Percentiles rank a stretch among this genome's conserved stretches.
phyloP scores from a whole-genome alignment of 2,329 filamentous ascomycete genomes.

The Colletotrichum incanum region DNA sequence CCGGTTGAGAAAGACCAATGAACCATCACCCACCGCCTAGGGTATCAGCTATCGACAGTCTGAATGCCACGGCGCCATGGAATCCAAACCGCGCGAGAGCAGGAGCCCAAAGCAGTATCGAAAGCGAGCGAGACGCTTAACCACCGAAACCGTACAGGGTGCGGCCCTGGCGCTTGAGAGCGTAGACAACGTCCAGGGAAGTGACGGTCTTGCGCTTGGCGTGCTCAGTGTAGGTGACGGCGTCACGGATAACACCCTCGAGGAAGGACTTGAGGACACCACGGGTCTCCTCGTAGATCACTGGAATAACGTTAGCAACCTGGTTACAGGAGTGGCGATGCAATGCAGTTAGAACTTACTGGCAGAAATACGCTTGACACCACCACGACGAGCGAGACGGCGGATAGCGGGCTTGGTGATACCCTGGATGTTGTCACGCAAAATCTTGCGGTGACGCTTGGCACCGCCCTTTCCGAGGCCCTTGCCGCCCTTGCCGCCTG shows the following conservation, averaged over 20 bases:
- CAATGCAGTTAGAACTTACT: conserved; percentile 68
- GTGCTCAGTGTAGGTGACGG: conserved; percentile 85
- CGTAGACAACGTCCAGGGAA: conserved; percentile 78
- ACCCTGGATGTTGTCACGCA: conserved; percentile 99
- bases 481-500: conserved; percentile 96
- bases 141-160: conserved; percentile 93
- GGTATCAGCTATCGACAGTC: background rate
- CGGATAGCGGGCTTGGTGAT: conserved; percentile 99
- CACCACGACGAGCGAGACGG: conserved; percentile 98
- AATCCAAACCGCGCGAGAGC: conserved; percentile 3
- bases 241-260: conserved; percentile 82
- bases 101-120: background rate
- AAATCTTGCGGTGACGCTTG: conserved; percentile 99
- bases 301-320: conserved; percentile 52
- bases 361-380: conserved; percentile 99
- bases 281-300: conserved; percentile 86
- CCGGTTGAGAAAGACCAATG: conserved; percentile 41
- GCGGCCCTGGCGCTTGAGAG: conserved; percentile 79
- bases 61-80: conserved; percentile 21
- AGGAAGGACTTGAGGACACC: conserved; percentile 86
- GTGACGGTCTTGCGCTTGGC: conserved; percentile 87
- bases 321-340: background rate
- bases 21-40: conserved; percentile 16
- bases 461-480: conserved; percentile 98
- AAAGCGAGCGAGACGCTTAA: conserved; percentile 64